These are phyloP conservation scores for Solanum ossicruentum DNA, from an alignment of 257 asterid genomes.

Conservation along the genomic window DNA sequence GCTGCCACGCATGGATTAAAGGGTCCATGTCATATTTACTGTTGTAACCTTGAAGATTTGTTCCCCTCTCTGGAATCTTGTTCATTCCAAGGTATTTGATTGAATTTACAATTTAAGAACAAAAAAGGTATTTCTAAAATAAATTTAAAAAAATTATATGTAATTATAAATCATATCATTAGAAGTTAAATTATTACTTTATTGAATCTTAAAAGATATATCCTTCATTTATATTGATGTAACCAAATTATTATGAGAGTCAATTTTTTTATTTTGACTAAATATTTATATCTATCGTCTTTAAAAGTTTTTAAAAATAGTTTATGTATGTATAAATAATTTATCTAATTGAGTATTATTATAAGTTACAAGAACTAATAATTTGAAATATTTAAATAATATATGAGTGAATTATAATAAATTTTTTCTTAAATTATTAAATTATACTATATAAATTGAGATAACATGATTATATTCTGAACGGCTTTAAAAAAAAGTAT, in stretches of 20 bases:
- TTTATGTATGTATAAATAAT: background rate
- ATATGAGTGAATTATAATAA: background rate
- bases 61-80: background rate
- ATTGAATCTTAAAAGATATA: background rate
- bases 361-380: background rate
- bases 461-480: rapidly evolving
- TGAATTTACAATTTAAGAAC: background rate
- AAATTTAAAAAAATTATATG: too few relatives aligned
- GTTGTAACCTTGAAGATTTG: background rate
- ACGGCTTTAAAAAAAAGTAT: background rate
- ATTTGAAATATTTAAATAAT: background rate
- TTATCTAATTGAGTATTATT: background rate
- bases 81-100: background rate
- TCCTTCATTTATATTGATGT: background rate
- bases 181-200: background rate
- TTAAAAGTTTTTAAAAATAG: background rate
- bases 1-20: constrained; percentile 21
- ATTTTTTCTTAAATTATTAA: background rate
- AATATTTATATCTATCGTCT: background rate
- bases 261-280: background rate
- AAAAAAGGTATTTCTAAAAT: too few relatives aligned
- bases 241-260: background rate
- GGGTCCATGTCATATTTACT: background rate
- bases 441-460: background rate
- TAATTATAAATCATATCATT: too few relatives aligned